Base-by-base conservation (phyloP, 768 basidiomycete genomes). In the Suillus spraguei region DNA sequence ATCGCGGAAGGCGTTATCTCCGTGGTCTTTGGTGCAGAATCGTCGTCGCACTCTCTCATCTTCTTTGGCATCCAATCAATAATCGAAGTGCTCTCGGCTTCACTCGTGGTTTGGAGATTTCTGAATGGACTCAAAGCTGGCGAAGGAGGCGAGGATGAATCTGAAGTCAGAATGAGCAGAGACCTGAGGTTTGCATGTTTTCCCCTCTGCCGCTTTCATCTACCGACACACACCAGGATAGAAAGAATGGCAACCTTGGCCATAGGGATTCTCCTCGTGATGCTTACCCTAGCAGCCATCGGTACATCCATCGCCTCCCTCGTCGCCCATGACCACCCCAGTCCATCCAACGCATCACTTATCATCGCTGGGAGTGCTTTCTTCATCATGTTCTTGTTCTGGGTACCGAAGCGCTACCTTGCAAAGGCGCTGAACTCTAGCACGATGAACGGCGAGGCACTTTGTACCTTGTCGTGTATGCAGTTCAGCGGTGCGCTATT, bases 11-110 rank as follows among this genome's bases (percentile, higher is more conserved):
- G 82, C 10, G 76, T 72, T 1, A 54, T 83, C 17, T 82, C 82
- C 8, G 73, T 83, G 41, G 70, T 77, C 22, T 80, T 83, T 58
- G 82, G 83, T 1, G 72, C 76, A 59, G 81, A 82, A 38, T 78
- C 81, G 13, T 74, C 76, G 4, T 83, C 82, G 0, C 75, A 71
- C 5, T 76, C 83, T 8, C 77, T 83, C 46, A 71, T 83, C 33
- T 83, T 83, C 70, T 83, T 80, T 54, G 82, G 83, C 1, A 75
- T 83, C 17, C 83, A 83, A 49, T 83, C 82, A 0, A 80, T 68
- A 4, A 79, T 82, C 44, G 82, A 83, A 63, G 81, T 83, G 39
- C 69, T 79, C 58, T 83, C 82, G 22, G 75, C 81, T 4, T 35
- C 70, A 53, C 72, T 83, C 16, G 82, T 83, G 32, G 64, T 80